Conservation (phyloP, 2,329 filamentous ascomycete species). For the Fusarium sacchari region DNA sequence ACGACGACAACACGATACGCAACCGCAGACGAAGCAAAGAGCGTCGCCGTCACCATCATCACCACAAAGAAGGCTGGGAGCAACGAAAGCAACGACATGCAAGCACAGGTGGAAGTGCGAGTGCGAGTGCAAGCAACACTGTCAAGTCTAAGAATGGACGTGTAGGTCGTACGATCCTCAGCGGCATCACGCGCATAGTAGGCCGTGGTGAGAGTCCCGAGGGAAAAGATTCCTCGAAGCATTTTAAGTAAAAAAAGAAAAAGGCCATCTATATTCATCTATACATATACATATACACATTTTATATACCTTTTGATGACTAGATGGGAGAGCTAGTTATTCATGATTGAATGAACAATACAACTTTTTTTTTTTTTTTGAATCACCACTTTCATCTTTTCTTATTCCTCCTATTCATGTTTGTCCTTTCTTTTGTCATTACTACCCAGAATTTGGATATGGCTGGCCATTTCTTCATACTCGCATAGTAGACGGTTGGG, state of each 20-base stretch:
- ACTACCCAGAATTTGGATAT: background rate
- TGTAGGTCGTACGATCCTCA: slow-evolving; percentile 55
- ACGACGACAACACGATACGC: slow-evolving; percentile 35
- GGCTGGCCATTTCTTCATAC: background rate
- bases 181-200: slow-evolving; percentile 58
- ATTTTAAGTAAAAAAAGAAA: slow-evolving; percentile 8
- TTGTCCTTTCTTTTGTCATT: background rate
- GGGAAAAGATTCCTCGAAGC: slow-evolving; percentile 42
- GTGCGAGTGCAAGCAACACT: slow-evolving; percentile 45
- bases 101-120: slow-evolving; percentile 43
- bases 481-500: background rate
- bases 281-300: background rate
- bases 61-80: slow-evolving; percentile 40
- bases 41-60: slow-evolving; percentile 45
- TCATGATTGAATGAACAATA: slow-evolving; percentile 36
- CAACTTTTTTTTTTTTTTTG: slow-evolving; percentile 10
- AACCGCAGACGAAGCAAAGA: slow-evolving; percentile 48
- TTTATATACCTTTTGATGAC: slow-evolving; percentile 23
- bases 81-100: slow-evolving; percentile 44
- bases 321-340: slow-evolving; percentile 24
- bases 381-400: background rate
- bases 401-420: background rate
- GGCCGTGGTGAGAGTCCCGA: slow-evolving; percentile 54
- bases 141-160: slow-evolving; percentile 52
- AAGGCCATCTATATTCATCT: slow-evolving; percentile 2